These are phyloP conservation scores for Puccinia hordei DNA, from an alignment of 1,284 basidiomycete genomes.

Conservation along the genomic window DNA sequence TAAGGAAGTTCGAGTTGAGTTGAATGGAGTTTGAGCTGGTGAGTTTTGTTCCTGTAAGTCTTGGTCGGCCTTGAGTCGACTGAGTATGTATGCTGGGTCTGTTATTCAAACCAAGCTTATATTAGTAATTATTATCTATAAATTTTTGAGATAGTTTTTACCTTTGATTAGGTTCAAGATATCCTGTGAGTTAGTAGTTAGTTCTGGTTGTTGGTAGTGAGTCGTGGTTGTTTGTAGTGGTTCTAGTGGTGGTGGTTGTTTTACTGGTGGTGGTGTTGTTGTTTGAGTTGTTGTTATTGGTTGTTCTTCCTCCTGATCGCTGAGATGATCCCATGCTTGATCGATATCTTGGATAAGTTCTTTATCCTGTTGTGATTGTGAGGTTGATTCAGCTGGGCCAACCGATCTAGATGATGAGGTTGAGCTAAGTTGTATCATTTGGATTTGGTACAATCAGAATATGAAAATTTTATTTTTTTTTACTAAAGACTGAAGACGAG, in stretches of 20 bases:
- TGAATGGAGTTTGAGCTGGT: not conserved
- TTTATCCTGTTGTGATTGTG: too few relatives aligned
- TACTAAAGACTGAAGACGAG: too few relatives aligned
- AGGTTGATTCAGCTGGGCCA: too few relatives aligned
- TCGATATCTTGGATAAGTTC: not conserved
- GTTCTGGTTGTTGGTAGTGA: not conserved
- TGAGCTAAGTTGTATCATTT: too few relatives aligned
- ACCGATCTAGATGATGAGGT: too few relatives aligned
- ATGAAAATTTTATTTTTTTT: too few relatives aligned
- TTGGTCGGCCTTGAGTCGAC: not conserved
- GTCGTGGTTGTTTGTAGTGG: not conserved
- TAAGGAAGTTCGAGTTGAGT: not conserved
- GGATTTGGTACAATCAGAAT: too few relatives aligned
- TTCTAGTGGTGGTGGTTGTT: constrained; percentile 4
- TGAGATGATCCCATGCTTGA: constrained; percentile 19
- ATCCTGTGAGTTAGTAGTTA: not conserved
- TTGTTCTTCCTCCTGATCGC: not conserved
- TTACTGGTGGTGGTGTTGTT: not conserved
- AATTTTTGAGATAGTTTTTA: not conserved
- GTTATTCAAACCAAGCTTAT: too few relatives aligned
- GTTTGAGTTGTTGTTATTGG: not conserved
- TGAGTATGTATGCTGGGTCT: constrained; percentile 31
- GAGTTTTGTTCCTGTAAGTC: not conserved
- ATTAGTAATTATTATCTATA: too few relatives aligned
- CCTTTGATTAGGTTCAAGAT: not conserved